These are phyloP conservation scores for Fusarium nisikadoi DNA, from an alignment of 2,329 filamentous ascomycete genomes.

Conservation along the genomic window DNA sequence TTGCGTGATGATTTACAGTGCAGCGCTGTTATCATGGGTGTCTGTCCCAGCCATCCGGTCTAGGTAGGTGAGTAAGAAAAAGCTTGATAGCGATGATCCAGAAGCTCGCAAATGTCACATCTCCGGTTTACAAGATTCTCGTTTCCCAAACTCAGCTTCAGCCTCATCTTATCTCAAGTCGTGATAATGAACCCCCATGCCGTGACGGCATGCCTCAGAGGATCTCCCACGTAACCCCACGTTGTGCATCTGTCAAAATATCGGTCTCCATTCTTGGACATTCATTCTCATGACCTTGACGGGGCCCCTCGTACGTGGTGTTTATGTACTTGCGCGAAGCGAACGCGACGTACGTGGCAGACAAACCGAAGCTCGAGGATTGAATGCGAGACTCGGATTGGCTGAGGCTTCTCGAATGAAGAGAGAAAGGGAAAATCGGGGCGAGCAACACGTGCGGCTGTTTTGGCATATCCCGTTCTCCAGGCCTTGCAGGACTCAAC, in stretches of 20 bases:
- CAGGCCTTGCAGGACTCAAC: not conserved
- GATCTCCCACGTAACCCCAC: slow-evolving; percentile 30
- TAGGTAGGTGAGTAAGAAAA: slow-evolving; percentile 11
- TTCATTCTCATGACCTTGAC: slow-evolving; percentile 7
- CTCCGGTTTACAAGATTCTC: not conserved
- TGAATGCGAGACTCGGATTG: not conserved
- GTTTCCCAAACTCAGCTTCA: slow-evolving; percentile 3
- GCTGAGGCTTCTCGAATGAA: slow-evolving; percentile 14
- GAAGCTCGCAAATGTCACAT: not conserved
- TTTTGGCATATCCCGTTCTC: slow-evolving; percentile 12
- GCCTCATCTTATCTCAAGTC: slow-evolving; percentile 13
- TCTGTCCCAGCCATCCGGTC: slow-evolving; percentile 25
- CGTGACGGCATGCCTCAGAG: not conserved
- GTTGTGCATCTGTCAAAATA: slow-evolving; percentile 12
- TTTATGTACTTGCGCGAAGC: not conserved
- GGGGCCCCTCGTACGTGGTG: slow-evolving; percentile 3
- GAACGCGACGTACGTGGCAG: slow-evolving; percentile 3
- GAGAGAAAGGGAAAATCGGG: slow-evolving; percentile 2
- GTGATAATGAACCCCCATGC: slow-evolving; percentile 18
- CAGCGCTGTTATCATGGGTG: slow-evolving; percentile 24
- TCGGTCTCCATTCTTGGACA: slow-evolving; percentile 20
- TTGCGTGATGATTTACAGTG: slow-evolving; percentile 30
- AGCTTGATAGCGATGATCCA: not conserved
- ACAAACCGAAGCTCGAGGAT: not conserved
- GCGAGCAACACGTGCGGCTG: slow-evolving; percentile 20